Evolutionary conservation across 2,329 filamentous ascomycete genomes (phyloP).

Genomic region (Fusarium avenaceum): DNA sequence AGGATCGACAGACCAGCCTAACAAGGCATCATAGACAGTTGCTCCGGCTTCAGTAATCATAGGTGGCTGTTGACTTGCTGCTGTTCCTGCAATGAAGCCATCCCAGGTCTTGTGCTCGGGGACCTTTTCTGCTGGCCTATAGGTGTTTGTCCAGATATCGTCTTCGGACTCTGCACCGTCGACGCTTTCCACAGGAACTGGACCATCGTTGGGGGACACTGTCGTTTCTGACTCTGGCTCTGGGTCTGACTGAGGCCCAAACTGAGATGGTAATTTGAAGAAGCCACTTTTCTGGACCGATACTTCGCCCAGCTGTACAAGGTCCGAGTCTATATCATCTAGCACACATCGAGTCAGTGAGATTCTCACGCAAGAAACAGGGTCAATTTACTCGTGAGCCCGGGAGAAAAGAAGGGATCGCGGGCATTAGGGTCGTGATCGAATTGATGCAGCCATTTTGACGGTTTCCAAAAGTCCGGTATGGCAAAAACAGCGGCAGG

Average conservation of each 20-base stretch:
- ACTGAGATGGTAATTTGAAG: conserved; percentile 47
- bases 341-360: conserved; percentile 5
- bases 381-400: conserved; percentile 51
- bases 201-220: conserved; percentile 11
- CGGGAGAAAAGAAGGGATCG: conserved; percentile 60
- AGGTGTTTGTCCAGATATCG: conserved; percentile 63
- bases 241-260: conserved; percentile 25
- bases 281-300: conserved; percentile 50
- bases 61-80: conserved; percentile 57
- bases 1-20: conserved; percentile 60
- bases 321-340: conserved; percentile 31
- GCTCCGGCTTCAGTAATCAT: conserved; percentile 79
- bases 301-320: conserved; percentile 41
- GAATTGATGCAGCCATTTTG: conserved; percentile 61
- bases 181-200: conserved; percentile 12
- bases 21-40: conserved; percentile 73
- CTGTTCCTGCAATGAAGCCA: conserved; percentile 65
- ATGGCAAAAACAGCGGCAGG: conserved; percentile 72
- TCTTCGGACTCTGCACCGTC: conserved; percentile 20
- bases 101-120: conserved; percentile 77
- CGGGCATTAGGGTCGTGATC: conserved; percentile 30
- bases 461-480: conserved; percentile 70
- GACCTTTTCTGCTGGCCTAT: conserved; percentile 49
- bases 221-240: conserved; percentile 27
- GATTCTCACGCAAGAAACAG: not conserved